phyloP scores from a whole-genome alignment of 2,329 filamentous ascomycete species.

The Celoporthe dispersa region DNA sequence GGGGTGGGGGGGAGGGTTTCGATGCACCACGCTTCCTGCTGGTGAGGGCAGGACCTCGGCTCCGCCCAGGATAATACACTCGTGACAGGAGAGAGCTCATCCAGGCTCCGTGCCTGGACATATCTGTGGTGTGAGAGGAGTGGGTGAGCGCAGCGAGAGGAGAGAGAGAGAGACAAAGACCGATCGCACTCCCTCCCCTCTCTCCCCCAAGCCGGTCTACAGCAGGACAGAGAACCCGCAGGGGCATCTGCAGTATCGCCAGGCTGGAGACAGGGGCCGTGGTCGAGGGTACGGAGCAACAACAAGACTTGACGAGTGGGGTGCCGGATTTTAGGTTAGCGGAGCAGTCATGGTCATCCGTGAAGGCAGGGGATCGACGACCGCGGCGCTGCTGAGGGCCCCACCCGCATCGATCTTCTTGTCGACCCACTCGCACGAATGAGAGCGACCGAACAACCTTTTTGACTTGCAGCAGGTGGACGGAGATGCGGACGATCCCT shows the following conservation, averaged over 20 bases:
- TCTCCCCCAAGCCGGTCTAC: background rate
- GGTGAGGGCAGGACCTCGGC: background rate
- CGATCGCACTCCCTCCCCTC: too few species aligned
- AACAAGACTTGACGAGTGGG: conserved; percentile 20
- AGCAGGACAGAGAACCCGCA: background rate
- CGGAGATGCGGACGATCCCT: conserved; percentile 26
- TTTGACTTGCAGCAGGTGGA: conserved; percentile 27
- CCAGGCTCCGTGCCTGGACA: background rate
- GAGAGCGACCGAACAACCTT: conserved; percentile 25
- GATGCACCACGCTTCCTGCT: background rate
- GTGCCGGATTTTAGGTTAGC: conserved; percentile 29
- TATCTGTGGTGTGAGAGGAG: background rate
- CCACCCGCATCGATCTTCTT: conserved; percentile 25
- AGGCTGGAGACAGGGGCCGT: conserved; percentile 17
- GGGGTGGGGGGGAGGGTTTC: too few species aligned
- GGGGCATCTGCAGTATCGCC: conserved; percentile 19
- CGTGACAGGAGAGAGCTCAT: background rate
- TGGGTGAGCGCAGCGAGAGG: too few species aligned
- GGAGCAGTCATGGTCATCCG: conserved; percentile 25
- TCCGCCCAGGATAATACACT: background rate
- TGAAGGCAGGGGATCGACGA: conserved; percentile 19
- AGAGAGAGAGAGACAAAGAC: conserved; percentile 8
- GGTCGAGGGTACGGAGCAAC: background rate
- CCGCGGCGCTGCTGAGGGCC: conserved; percentile 17
- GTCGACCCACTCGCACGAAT: conserved; percentile 27